Evolutionary conservation across 352 stramenopile genomes (phyloP).

Genomic region (Pythium plurisporium): DNA sequence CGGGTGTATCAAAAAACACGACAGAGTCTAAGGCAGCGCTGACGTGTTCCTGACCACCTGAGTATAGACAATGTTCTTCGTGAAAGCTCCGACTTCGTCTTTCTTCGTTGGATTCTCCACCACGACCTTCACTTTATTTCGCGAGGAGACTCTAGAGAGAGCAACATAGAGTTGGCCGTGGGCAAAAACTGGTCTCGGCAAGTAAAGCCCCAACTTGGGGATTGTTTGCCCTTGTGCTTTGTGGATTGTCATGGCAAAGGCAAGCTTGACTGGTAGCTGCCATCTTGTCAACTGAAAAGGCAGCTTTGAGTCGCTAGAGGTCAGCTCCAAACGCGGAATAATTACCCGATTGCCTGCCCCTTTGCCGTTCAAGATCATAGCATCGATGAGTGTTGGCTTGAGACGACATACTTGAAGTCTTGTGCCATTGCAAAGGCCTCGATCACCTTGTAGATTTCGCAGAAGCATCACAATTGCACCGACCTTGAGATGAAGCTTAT

Average conservation of each 20-base stretch:
- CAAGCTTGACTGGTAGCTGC: constrained; percentile 13
- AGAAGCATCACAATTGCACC: constrained; percentile 1
- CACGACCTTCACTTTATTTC: constrained; percentile 10
- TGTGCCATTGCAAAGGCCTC: constrained; percentile 2
- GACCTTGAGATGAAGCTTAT: constrained; percentile 6
- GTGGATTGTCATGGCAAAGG: constrained; percentile 24
- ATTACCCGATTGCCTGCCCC: background rate
- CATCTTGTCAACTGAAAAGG: constrained; percentile 9
- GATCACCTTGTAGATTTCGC: background rate
- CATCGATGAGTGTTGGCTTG: background rate
- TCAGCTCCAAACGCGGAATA: background rate
- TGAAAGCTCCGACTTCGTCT: constrained; percentile 13
- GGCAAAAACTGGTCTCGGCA: constrained; percentile 10
- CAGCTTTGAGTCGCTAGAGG: background rate
- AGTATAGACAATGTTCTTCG: constrained; percentile 23
- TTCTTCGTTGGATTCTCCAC: background rate
- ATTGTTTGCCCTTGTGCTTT: constrained; percentile 22
- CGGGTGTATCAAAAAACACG: no score
- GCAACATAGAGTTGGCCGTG: constrained; percentile 26
- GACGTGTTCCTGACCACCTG: no score
- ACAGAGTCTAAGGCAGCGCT: no score
- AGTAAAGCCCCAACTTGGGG: constrained; percentile 14
- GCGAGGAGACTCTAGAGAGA: constrained; percentile 13
- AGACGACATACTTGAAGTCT: background rate
- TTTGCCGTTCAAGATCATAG: background rate